Evolutionary conservation across 805 yeast genomes (phyloP).

Genomic region (Isabelozyma heimii): DNA sequence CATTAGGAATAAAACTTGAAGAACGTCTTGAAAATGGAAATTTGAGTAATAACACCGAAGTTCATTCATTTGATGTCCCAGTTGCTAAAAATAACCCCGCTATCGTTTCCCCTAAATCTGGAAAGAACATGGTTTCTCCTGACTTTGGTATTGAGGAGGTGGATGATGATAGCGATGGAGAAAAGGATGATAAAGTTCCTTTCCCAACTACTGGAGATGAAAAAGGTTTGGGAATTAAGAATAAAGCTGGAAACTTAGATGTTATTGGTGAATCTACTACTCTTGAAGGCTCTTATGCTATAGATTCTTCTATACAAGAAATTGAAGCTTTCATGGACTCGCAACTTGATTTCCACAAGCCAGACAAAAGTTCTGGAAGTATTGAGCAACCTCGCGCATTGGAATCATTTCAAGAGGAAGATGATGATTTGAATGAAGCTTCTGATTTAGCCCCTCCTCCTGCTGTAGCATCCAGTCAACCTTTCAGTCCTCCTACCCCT

Average conservation of each 20-base stretch:
- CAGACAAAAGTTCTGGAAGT: not conserved
- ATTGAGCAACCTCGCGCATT: not conserved
- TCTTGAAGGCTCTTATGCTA: constrained; percentile 10
- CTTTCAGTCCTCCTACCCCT: not conserved
- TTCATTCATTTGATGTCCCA: constrained; percentile 5
- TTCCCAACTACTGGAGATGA: not conserved
- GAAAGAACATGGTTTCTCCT: constrained; percentile 8
- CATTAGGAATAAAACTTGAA: constrained; percentile 22
- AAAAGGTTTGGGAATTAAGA: constrained; percentile 7
- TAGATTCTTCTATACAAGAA: constrained; percentile 37
- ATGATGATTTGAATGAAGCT: constrained; percentile 1
- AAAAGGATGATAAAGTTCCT: not conserved
- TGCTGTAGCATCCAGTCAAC: constrained; percentile 1
- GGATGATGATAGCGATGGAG: constrained; percentile 17
- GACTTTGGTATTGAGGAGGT: constrained; percentile 39
- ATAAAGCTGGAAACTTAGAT: not conserved
- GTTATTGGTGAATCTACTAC: constrained; percentile 14
- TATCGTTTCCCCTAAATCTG: not conserved
- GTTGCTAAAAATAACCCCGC: not conserved
- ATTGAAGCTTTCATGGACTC: constrained; percentile 38
- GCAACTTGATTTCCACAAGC: constrained; percentile 20
- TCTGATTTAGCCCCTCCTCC: constrained; percentile 1
- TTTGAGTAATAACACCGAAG: constrained; percentile 1
- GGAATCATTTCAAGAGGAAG: not conserved
- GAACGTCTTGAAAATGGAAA: constrained; percentile 10